Base-by-base conservation (phyloP, 441 rosid species). In the Croton setiger region DNA sequence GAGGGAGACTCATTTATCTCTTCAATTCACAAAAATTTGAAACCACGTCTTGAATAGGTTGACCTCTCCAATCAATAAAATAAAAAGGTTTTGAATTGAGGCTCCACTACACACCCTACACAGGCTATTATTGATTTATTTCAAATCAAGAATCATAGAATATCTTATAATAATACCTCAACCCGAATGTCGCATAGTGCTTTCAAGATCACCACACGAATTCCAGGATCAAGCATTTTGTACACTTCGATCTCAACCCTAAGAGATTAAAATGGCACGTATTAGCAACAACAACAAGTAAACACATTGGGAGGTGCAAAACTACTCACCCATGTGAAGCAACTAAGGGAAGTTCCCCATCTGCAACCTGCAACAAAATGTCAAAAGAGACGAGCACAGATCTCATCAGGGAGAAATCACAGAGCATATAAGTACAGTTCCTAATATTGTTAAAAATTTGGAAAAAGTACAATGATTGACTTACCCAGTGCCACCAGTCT, bases 401-500 rank as follows among this genome's bases (percentile, higher is more conserved):
- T 51, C 69, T 82, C 57, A 80, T 63, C 64, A 72, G 65, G 60
- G 57, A 39, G 63, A 41, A 67, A 59, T 51, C 65, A 51, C 21
- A 17, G 61, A 36, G 18, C 23, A 58, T 20, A 53, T 53, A 12
- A 45, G 60, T 67, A 27, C 49, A 64, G 75, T 54, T 37, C 59
- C 47, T 31, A 72, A 31, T 9, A 59, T 47, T 55, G 59, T 79
- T 63, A 73, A 47, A 66, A 61, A 67, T 56, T 39, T 75, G 66
- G 76, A 78, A 82, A 63, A 27, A 64, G 71, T 61, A 60, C 12
- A 78, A 68, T 63, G 73, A 67, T 68, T 55, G 54, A 79, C 74
- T 86, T 90, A 96, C 99, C 99, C 97, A 92, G 77, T 89, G 97
- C 99, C 99, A 96, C 90, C 98, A 91, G 83, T 96, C 96, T 85